phyloP scores from a whole-genome alignment of 352 stramenopile species.

The Globisporangium mamillatum region DNA sequence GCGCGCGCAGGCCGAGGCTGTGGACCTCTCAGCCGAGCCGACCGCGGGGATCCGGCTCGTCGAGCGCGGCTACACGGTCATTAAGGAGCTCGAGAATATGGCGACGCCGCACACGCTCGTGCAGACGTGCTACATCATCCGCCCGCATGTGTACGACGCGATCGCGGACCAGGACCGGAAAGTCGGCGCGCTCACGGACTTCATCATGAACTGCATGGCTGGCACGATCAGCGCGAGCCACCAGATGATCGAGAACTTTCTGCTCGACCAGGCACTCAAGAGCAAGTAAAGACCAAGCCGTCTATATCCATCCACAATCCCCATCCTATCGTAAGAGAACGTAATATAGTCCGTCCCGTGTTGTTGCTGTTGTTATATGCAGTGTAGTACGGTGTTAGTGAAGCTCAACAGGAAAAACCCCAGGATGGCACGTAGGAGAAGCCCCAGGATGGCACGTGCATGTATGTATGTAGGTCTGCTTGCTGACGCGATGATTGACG shows the following conservation, averaged over 20 bases:
- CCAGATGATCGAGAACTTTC: conserved; percentile 72
- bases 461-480: not conserved
- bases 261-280: conserved; percentile 39
- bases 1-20: conserved; percentile 47
- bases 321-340: not conserved
- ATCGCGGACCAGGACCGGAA: conserved; percentile 60
- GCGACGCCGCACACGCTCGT: conserved; percentile 46
- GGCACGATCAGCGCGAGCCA: conserved; percentile 62
- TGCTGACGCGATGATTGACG: not conserved
- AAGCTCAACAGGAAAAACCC: not conserved
- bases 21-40: conserved; percentile 45
- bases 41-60: conserved; percentile 55
- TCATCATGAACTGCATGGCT: conserved; percentile 59
- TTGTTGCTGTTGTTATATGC: not conserved
- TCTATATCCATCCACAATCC: not conserved
- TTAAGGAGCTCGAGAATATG: conserved; percentile 38
- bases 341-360: not conserved
- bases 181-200: conserved; percentile 60
- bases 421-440: not conserved
- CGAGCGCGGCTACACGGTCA: conserved; percentile 61
- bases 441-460: not conserved
- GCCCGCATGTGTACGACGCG: conserved; percentile 60
- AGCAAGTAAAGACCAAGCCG: not conserved
- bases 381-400: not conserved
- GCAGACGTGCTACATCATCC: conserved; percentile 69